A percentile compares a stretch with the other conserved stretches of the same genome.
Conservation (phyloP, 371 early-diverging fungal species). For the Syncephalastrum sp. region DNA sequence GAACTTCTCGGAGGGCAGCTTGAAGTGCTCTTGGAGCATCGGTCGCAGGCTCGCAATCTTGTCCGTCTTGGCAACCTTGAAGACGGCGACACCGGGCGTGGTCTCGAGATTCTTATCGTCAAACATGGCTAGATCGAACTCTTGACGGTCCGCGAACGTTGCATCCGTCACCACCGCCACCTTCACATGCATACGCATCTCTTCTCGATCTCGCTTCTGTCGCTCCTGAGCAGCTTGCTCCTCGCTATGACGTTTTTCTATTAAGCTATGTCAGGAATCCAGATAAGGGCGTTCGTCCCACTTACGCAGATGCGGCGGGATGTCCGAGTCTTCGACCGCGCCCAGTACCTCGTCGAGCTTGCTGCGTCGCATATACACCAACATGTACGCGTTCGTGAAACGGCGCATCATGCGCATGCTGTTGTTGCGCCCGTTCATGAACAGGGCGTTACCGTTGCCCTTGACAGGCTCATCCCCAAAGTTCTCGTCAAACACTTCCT, state of each 20-base stretch:
- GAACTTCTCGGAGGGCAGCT: constrained; percentile 53
- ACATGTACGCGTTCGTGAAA: constrained; percentile 95
- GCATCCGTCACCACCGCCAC: constrained; percentile 69
- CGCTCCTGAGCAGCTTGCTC: constrained; percentile 58
- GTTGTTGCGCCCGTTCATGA: constrained; percentile 13
- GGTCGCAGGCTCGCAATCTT: constrained; percentile 59
- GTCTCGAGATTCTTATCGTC: constrained; percentile 47
- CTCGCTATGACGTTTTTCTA: constrained; percentile 60
- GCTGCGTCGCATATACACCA: constrained; percentile 87
- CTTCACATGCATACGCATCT: constrained; percentile 66
- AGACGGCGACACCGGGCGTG: constrained; percentile 25
- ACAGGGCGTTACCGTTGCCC: constrained; percentile 47
- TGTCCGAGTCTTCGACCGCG: constrained; percentile 60
- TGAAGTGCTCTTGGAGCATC: constrained; percentile 48
- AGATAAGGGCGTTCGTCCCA: background rate
- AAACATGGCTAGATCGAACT: constrained; percentile 81
- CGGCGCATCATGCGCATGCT: constrained; percentile 50
- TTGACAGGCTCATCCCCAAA: constrained; percentile 81
- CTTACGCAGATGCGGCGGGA: constrained; percentile 75
- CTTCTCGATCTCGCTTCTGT: constrained; percentile 64
- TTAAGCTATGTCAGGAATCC: constrained; percentile 6
- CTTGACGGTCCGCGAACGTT: constrained; percentile 67
- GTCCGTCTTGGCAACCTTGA: constrained; percentile 60
- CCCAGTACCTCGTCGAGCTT: constrained; percentile 70
- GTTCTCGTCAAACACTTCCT: constrained; percentile 94